Percentiles rank a stretch among this genome's conserved stretches.
Evolutionary conservation across 768 basidiomycete genomes (phyloP).

Genomic region (Pulveroboletus sp.): DNA sequence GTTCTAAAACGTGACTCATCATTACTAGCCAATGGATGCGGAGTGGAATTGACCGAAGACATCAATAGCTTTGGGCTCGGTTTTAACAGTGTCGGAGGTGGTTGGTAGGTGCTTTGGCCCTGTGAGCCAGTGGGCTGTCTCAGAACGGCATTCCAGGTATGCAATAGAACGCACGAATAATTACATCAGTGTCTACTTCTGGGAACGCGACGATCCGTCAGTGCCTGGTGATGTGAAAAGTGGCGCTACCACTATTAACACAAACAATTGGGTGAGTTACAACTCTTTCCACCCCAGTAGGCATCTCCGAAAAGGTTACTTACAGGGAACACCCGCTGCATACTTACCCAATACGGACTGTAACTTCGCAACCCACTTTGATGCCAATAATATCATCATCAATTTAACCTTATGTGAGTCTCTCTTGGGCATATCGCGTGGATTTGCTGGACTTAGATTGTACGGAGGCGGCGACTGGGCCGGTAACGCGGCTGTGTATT

Average conservation of each 20-base stretch:
- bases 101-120: constrained; percentile 29
- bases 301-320: not conserved
- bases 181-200: constrained; percentile 39
- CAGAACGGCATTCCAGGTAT: constrained; percentile 25
- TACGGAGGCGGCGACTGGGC: constrained; percentile 29
- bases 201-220: constrained; percentile 31
- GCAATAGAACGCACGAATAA: constrained; percentile 33
- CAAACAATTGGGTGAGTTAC: constrained; percentile 22
- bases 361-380: constrained; percentile 35
- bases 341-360: constrained; percentile 38
- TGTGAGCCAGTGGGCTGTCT: not conserved
- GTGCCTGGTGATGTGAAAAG: constrained; percentile 32
- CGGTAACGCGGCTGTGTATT: constrained; percentile 23
- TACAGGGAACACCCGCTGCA: constrained; percentile 32
- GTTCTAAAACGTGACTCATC: not conserved
- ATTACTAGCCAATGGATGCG: constrained; percentile 31
- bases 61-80: constrained; percentile 24
- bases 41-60: constrained; percentile 25
- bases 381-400: constrained; percentile 31
- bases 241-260: constrained; percentile 16
- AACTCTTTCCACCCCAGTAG: not conserved
- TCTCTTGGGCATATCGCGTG: too few species aligned
- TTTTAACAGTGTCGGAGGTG: constrained; percentile 36
- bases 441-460: not conserved
- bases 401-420: constrained; percentile 31